Percentiles rank a stretch among this genome's conserved stretches.
Evolutionary conservation across 2,329 filamentous ascomycete species (phyloP).

Genomic region (Phialemoniopsis sp.): DNA sequence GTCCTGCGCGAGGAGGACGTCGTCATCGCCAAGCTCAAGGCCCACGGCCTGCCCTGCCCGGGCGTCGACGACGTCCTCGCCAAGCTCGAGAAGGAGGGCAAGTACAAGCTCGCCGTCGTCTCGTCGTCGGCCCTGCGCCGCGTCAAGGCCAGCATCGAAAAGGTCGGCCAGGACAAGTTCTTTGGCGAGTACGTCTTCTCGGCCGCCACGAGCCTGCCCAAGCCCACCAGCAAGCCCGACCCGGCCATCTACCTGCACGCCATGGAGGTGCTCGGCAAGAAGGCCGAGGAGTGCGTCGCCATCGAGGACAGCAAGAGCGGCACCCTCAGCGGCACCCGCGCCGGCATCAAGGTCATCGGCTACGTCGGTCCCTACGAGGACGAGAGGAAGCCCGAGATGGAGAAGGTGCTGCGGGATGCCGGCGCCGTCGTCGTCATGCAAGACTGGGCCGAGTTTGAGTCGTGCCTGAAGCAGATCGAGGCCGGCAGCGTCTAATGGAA

Average conservation of each 20-base stretch:
- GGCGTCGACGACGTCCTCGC: constrained; percentile 67
- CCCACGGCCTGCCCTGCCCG: constrained; percentile 62
- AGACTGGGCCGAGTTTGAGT: constrained; percentile 54
- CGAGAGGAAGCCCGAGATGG: constrained; percentile 62
- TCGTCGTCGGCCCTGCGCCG: constrained; percentile 75
- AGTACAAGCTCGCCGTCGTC: constrained; percentile 76
- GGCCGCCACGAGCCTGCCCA: constrained; percentile 72
- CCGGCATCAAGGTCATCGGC: constrained; percentile 75
- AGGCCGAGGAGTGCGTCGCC: constrained; percentile 68
- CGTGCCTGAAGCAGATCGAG: constrained; percentile 40
- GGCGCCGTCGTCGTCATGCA: constrained; percentile 61
- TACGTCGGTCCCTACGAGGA: constrained; percentile 77
- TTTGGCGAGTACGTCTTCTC: constrained; percentile 77
- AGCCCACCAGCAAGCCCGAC: constrained; percentile 86
- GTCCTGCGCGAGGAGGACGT: constrained; percentile 75
- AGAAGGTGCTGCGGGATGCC: constrained; percentile 52
- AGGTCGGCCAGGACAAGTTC: constrained; percentile 75
- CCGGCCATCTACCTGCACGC: constrained; percentile 83
- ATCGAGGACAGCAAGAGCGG: constrained; percentile 89
- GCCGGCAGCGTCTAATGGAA: constrained; percentile 20
- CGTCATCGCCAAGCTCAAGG: constrained; percentile 76
- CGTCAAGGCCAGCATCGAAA: constrained; percentile 73
- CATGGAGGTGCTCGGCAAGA: constrained; percentile 68
- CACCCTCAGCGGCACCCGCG: constrained; percentile 67
- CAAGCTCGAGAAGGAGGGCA: constrained; percentile 52